Base-by-base conservation (phyloP, 1,139 yeast genomes). In the Diutina rugosa region DNA sequence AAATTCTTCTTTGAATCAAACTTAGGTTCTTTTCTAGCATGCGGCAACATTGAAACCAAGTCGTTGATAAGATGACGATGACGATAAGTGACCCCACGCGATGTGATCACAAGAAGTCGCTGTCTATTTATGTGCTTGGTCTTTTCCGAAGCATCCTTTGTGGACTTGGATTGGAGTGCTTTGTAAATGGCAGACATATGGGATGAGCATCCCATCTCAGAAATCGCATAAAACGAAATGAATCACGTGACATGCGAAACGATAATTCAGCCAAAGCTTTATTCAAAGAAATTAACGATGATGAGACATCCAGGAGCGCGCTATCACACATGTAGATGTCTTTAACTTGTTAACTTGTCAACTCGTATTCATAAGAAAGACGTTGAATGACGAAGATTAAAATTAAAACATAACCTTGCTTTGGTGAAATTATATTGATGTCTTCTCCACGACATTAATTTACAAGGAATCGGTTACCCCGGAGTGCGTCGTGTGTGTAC, bases 21-120 rank as follows among this genome's bases (percentile, higher is more conserved):
- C 71, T 95, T 93, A 59, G 98, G 96, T 72, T 93, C 99, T 69
- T 91, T 93, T 70, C 97, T 85, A 52, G 96, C 88, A 68, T 93
- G 99, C 60, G 99, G 99, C 69, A 95, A 73, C 69, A 95, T 76
- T 52, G 83, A 74, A 61, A 84, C 76, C 62, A 93, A 74, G 71
- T 95, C 99, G 63, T 82, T 80, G 63, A 93, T 89, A 65, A 95
- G 75, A 72, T 95, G 98, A 67, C 99, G 91, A 68, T 93, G 99
- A 74, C 99, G 85, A 70, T 78, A 89, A 51, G 91, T 91, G 58
- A 91, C 89, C 61, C 99, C 99, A 70, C 99, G 82, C 51, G 97
- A 90, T 4, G 97, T 88, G 66, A 93, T 88, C 61, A 93, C 80
- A 61, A 93, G 76, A 56, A 90, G 88, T 64, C 93, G 80, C 69